Evolutionary conservation across 2,329 filamentous ascomycete genomes (phyloP).

Genomic region (Colletotrichum sansevieriae): DNA sequence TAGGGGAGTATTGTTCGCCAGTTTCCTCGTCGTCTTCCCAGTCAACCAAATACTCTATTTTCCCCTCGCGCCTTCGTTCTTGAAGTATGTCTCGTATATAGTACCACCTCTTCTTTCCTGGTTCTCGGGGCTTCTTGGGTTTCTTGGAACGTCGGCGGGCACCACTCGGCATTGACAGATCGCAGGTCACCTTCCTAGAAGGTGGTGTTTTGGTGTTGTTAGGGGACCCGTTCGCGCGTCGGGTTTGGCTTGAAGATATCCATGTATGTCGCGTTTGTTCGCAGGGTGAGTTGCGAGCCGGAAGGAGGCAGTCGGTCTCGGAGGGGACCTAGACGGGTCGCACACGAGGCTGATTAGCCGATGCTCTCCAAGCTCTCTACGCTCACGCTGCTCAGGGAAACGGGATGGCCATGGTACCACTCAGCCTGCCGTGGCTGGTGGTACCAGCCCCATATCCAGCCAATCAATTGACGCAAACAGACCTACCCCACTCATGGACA

Average conservation of each 20-base stretch:
- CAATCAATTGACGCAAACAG: constrained; percentile 15
- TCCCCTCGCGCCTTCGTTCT: constrained; percentile 47
- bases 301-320: constrained; percentile 10
- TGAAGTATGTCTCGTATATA: constrained; percentile 52
- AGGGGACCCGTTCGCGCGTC: constrained; percentile 8
- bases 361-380: constrained; percentile 35
- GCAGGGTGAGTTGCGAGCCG: neutral
- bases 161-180: constrained; percentile 39
- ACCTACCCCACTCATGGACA: neutral
- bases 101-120: constrained; percentile 48
- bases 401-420: constrained; percentile 17
- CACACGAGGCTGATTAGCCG: constrained; percentile 36
- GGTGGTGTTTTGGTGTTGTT: constrained; percentile 34
- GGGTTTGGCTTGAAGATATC: neutral
- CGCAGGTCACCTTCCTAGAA: constrained; percentile 31
- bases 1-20: constrained; percentile 50
- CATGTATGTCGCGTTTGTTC: constrained; percentile 17
- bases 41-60: constrained; percentile 53
- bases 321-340: constrained; percentile 27
- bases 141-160: constrained; percentile 27
- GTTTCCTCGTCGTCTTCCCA: constrained; percentile 53
- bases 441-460: neutral
- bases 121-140: constrained; percentile 28
- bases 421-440: constrained; percentile 39
- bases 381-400: constrained; percentile 36